These are phyloP conservation scores for Gentiana macrophylla DNA, from an alignment of 257 asterid genomes.

Conservation along the genomic window DNA sequence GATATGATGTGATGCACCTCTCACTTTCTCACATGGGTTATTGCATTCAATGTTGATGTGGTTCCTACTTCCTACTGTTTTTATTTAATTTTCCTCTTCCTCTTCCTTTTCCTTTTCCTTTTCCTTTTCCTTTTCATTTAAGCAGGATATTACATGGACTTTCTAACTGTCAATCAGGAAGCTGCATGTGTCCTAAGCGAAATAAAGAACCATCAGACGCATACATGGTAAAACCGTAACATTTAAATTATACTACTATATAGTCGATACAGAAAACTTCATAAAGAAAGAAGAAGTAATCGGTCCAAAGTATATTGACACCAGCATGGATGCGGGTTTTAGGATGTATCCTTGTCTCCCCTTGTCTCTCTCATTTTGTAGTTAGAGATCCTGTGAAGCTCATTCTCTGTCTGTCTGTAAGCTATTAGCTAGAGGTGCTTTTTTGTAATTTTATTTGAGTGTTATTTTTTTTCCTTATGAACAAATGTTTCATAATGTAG, in stretches of 20 bases:
- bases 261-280: constrained; percentile 15
- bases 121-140: constrained; percentile 9
- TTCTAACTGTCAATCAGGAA: constrained; percentile 41
- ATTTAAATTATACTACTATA: constrained; percentile 43
- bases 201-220: constrained; percentile 18
- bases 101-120: background rate
- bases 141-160: constrained; percentile 42
- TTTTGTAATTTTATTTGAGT: constrained; percentile 7
- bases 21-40: no score
- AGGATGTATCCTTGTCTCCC: constrained; percentile 54
- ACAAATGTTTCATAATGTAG: constrained; percentile 17
- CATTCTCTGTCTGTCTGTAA: background rate
- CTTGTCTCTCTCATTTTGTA: constrained; percentile 1
- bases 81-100: background rate
- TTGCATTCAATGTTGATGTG: no score
- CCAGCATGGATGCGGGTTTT: constrained; percentile 81
- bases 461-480: background rate
- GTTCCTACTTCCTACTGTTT: constrained; percentile 9
- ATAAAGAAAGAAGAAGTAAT: constrained; percentile 7
- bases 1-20: constrained; percentile 1
- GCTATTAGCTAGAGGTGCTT: constrained; percentile 9
- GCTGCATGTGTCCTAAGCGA: constrained; percentile 23
- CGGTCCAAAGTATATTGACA: constrained; percentile 28
- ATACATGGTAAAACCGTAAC: constrained; percentile 25
- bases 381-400: constrained; percentile 14